Percentiles rank a stretch among this genome's conserved stretches.
phyloP scores from a whole-genome alignment of 129 eudicot genomes.

The Artemisia annua region DNA sequence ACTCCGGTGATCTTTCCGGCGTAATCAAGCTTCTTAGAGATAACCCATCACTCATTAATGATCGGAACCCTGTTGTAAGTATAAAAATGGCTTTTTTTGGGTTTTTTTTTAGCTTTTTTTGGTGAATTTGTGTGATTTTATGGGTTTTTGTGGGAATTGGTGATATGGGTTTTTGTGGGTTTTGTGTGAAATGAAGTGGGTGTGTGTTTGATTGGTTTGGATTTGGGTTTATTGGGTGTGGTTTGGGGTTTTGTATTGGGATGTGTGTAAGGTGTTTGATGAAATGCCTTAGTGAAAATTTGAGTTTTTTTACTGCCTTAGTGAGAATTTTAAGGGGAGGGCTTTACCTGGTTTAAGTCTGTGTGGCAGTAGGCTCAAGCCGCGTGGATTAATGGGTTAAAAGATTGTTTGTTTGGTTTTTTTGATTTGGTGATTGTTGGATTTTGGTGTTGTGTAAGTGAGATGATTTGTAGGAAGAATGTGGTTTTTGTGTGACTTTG shows the following conservation, averaged over 20 bases:
- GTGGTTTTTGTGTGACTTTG: too few species aligned
- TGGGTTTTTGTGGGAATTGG: too few species aligned
- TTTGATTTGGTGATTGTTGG: too few species aligned
- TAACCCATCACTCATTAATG: slow-evolving; percentile 83
- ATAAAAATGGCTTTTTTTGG: background rate
- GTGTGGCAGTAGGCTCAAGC: too few species aligned
- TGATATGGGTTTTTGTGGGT: background rate
- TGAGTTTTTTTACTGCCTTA: background rate
- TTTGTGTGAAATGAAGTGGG: background rate
- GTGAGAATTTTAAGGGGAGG: background rate
- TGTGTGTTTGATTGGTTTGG: background rate
- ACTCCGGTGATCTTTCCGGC: slow-evolving; percentile 73
- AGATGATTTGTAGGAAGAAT: too few species aligned
- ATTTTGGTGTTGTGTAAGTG: too few species aligned
- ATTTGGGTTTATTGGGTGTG: background rate
- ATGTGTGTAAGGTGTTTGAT: background rate
- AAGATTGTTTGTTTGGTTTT: too few species aligned
- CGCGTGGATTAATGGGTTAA: too few species aligned
- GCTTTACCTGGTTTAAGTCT: too few species aligned
- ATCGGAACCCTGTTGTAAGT: slow-evolving; percentile 91
- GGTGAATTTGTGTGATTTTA: too few species aligned
- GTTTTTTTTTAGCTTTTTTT: background rate
- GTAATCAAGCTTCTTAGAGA: slow-evolving; percentile 59
- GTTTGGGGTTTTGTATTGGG: background rate
- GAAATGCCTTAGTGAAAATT: background rate